phyloP scores from a whole-genome alignment of 495 filamentous ascomycete genomes.

The Penicillium goetzii region DNA sequence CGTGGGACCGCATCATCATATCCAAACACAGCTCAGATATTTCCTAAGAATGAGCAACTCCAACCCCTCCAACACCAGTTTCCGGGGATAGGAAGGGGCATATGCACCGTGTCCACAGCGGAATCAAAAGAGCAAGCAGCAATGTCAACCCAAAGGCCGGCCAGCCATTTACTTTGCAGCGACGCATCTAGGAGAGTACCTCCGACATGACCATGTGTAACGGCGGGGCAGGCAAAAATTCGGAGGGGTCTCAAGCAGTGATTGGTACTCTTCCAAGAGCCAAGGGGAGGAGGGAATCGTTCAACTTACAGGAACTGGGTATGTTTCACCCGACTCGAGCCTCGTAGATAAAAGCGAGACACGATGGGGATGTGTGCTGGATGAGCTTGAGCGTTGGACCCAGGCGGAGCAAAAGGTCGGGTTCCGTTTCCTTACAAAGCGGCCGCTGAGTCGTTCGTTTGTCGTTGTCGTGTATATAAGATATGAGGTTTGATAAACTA shows the following conservation, averaged over 20 bases:
- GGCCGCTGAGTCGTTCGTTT: neutral
- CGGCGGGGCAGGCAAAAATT: constrained; percentile 29
- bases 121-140: constrained; percentile 10
- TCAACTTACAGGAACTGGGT: constrained; percentile 43
- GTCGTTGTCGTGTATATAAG: constrained; percentile 2
- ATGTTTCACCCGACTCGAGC: constrained; percentile 39
- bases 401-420: constrained; percentile 32
- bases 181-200: constrained; percentile 13
- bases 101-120: constrained; percentile 26
- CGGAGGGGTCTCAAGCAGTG: constrained; percentile 12
- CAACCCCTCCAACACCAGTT: neutral
- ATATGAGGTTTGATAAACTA: neutral
- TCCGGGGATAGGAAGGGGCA: neutral
- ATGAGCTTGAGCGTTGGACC: constrained; percentile 24
- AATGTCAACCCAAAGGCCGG: constrained; percentile 5
- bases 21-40: constrained; percentile 1
- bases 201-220: constrained; percentile 20
- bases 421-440: constrained; percentile 38
- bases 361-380: constrained; percentile 33
- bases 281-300: constrained; percentile 2
- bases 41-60: neutral
- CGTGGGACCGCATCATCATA: neutral
- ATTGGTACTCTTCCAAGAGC: constrained; percentile 11
- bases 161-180: constrained; percentile 11
- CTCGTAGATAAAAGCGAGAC: constrained; percentile 34